Base-by-base conservation (phyloP, 1,139 yeast species). In the Kodamaea anthophila region DNA sequence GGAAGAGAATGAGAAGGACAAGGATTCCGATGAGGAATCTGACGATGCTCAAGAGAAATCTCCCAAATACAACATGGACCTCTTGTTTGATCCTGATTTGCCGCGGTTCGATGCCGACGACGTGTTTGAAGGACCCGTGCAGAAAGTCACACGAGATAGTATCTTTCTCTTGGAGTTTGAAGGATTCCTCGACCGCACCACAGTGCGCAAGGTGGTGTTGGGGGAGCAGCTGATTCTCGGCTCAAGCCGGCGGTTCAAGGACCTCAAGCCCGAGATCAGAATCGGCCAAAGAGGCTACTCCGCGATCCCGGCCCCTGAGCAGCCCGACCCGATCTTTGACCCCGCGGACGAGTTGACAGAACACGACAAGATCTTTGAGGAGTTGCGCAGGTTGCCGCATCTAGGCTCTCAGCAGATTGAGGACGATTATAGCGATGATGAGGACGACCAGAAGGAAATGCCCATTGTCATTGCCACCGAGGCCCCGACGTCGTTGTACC, bases 401-500 rank as follows among this genome's bases (percentile, higher is more conserved):
- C 70, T 82, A 43, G 91, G 91, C 9, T 74, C 77, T 29, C 69
- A 63, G 35, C 74, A 71, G 40, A 73, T 63, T 29, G 58, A 68
- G 26, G 59, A 66, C 10, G 73, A 70, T 33, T 65, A 59, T 33
- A 44, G 59, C 39, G 46, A 68, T 47, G 52, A 60, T 46, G 50
- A 65, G 34, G 52, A 48, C 15, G 54, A 55, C 29, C 56, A 69
- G 46, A 65, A 70, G 47, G 54, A 65, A 32, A 33, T 69, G 39
- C 61, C 61, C 28, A 63, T 80, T 16, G 63, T 59, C 13, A 62
- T 79, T 34, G 65, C 62, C 29, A 77, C 88, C 3, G 74, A 75
- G 46, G 85, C 84, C 5, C 91, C 85, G 8, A 65, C 75, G n/a
- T 93, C 85, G 22, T 74, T 80, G 21, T 74, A 77, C 42, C 59